Evolutionary conservation across 345 rosid species (phyloP).

Genomic region (Eucalyptus virginea): DNA sequence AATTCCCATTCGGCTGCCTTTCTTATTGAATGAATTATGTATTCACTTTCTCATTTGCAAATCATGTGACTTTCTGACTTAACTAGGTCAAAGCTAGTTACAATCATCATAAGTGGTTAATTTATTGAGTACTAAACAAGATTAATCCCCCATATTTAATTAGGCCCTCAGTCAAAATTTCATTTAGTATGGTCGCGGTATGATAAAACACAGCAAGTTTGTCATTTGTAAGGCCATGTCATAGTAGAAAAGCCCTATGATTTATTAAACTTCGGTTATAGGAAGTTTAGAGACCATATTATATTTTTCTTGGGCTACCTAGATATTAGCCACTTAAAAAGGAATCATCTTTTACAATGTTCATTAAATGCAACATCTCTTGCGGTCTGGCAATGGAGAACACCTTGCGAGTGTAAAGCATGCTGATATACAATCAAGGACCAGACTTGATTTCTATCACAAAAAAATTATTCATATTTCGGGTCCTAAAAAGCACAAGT

Average conservation of each 20-base stretch:
- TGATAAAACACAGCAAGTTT: background rate
- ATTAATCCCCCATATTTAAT: background rate
- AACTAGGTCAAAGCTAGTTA: background rate
- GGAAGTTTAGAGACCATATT: background rate
- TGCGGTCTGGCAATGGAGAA: background rate
- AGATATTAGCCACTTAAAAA: background rate
- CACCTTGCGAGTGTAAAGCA: background rate
- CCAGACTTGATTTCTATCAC: background rate
- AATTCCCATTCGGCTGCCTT: background rate
- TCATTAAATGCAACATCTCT: background rate
- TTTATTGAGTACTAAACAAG: background rate
- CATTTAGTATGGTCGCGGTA: background rate
- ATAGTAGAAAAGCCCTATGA: background rate
- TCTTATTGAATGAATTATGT: no score
- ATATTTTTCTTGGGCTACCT: background rate
- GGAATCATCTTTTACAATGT: background rate
- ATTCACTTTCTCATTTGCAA: background rate
- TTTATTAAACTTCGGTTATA: background rate
- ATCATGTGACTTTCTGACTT: background rate
- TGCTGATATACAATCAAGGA: background rate
- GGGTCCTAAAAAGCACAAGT: background rate
- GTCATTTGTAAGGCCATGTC: background rate
- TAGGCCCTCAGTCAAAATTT: background rate
- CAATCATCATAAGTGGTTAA: fast-evolving
- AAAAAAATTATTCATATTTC: background rate